Conservation (phyloP, 2,329 filamentous ascomycete genomes). For the Scedosporium apiospermum region DNA sequence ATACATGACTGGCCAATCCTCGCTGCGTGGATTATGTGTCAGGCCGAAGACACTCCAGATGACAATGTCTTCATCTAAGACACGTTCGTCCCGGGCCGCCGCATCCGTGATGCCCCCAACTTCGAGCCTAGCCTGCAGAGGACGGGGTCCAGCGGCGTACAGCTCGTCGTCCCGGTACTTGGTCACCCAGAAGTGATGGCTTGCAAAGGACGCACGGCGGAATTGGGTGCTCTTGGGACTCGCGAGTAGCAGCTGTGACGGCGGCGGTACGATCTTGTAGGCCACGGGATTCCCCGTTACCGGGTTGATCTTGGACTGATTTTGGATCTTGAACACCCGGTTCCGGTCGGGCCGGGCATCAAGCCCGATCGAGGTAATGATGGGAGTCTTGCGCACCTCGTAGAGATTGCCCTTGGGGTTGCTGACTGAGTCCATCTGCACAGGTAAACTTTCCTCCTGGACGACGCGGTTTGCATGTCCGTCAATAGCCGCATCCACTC, state of each 20-base stretch:
- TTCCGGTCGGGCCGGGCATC: conserved; percentile 46
- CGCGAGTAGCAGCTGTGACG: conserved; percentile 37
- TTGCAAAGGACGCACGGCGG: conserved; percentile 33
- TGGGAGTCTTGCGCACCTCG: conserved; percentile 35
- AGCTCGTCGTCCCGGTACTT: conserved; percentile 38
- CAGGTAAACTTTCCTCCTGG: conserved; percentile 25
- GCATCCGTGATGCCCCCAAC: conserved; percentile 34
- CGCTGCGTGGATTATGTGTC: conserved; percentile 37
- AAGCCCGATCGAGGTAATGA: conserved; percentile 35
- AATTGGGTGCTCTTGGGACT: conserved; percentile 31
- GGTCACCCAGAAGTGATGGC: conserved; percentile 39
- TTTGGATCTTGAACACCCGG: conserved; percentile 38
- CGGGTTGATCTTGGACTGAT: conserved; percentile 31
- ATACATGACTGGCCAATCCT: conserved; percentile 40
- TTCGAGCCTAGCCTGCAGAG: conserved; percentile 35
- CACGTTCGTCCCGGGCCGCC: conserved; percentile 22
- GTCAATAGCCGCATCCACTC: conserved; percentile 57
- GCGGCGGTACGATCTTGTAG: conserved; percentile 36
- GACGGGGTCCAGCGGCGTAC: conserved; percentile 40
- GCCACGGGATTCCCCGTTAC: conserved; percentile 37
- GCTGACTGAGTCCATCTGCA: conserved; percentile 33
- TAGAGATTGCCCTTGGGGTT: conserved; percentile 57
- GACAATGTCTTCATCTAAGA: conserved; percentile 14
- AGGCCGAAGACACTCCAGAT: conserved; percentile 39
- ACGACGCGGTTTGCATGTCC: conserved; percentile 31